Evolutionary conservation across 2,329 filamentous ascomycete species (phyloP).

Genomic region (Cladophialophora exuberans): DNA sequence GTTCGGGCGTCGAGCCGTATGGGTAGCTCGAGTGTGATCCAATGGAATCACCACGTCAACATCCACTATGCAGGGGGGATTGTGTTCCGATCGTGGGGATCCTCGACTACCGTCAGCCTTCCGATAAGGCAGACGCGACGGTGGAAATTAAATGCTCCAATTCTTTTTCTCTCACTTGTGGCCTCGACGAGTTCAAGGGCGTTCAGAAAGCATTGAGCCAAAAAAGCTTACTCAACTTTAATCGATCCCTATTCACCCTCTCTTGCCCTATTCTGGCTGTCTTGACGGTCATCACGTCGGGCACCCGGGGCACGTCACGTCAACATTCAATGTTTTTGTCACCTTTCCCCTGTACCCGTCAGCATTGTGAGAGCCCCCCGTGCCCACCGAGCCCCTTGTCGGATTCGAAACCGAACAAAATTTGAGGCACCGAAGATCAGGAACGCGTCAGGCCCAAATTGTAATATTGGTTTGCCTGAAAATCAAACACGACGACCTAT

Average conservation of each 20-base stretch:
- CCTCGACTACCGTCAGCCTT: background rate
- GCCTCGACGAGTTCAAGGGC: too few species aligned
- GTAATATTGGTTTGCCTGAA: background rate
- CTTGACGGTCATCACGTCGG: background rate
- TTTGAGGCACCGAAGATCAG: background rate
- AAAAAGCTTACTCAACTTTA: background rate
- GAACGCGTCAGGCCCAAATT: background rate
- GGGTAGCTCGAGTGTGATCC: too few species aligned
- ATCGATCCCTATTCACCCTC: too few species aligned
- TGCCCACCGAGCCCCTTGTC: too few species aligned
- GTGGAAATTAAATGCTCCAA: conserved; percentile 1
- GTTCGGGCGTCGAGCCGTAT: too few species aligned
- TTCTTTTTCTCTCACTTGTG: too few species aligned
- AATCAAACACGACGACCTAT: background rate
- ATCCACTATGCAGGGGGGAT: background rate
- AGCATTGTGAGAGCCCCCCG: too few species aligned
- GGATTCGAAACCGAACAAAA: background rate
- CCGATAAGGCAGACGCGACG: background rate
- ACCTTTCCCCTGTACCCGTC: too few species aligned
- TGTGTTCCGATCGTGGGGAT: background rate
- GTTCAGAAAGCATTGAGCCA: too few species aligned
- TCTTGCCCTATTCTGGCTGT: too few species aligned
- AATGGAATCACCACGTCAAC: background rate
- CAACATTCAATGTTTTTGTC: too few species aligned
- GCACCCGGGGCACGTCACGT: too few species aligned